Evolutionary conservation across 495 filamentous ascomycete species (phyloP), one percentile per base, ranked within the genome.

Genomic region (Rhypophila decipiens): DNA sequence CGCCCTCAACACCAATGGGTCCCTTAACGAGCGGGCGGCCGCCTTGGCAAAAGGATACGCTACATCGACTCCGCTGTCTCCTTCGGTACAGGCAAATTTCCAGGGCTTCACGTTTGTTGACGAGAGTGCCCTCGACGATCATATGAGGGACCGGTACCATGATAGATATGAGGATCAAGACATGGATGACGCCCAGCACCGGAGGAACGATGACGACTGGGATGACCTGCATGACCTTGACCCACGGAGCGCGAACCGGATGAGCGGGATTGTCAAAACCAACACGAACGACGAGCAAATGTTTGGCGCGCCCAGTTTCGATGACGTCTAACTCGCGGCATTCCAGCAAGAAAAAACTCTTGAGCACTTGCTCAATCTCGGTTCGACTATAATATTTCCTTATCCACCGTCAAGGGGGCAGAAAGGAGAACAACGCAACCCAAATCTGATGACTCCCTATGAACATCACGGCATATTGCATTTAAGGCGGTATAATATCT

Each of bases 101-200:
- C 86, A 90, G 53, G 93, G 93, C 21, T 98, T 98, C 65, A 98
- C 93, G 0, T 98, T 94, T 60, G 94, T 97, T 4, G 94, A 97
- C 57, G 94, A 98, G 67, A 96, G 88, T 58, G 85, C 87, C 18
- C 87, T 98, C 46, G 90, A 97, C 37, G 88, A 95, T 36, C 87
- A 96, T 49, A 87, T 94, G 69, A 74, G 74, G 51, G 74, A 69
- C 42, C 65, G 80, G 35, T 82, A 82, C 27, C 49, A 70, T 39
- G 64, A 70, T 22, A 86, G 86, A 29, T 87, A 90, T 24, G 86
- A 91, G 63, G 71, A 75, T 39, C 68, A 75, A 42, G 77, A 81
- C 3, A 74, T 76, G 47, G 66, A 69, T 24, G 78, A 82, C 51
- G 70, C 65, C 21, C 65, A 68, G 12, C 52, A 54, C 36, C 60